These are phyloP conservation scores for Posidonia oceanica DNA, from an alignment of 116 monocot genomes.

Conservation along the genomic window DNA sequence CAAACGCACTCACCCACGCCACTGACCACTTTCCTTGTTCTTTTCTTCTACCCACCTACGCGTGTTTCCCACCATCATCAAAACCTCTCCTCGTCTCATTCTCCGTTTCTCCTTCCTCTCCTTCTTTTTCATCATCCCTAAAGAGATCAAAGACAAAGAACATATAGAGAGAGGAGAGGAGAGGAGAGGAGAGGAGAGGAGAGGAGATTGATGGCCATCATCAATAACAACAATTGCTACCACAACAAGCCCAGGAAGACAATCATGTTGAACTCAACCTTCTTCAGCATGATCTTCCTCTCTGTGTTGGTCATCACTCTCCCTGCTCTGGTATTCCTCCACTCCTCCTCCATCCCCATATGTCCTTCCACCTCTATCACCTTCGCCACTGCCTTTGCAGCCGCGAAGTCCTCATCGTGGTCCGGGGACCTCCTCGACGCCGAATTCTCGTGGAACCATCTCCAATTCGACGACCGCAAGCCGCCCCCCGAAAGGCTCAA, in stretches of 20 bases:
- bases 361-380: slow-evolving; percentile 1
- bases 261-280: slow-evolving; percentile 1
- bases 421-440: slow-evolving; percentile 58
- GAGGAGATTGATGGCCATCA: neutral
- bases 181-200: neutral
- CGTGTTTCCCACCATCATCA: too few relatives aligned
- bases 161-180: neutral
- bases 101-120: too few relatives aligned
- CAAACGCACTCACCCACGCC: too few relatives aligned
- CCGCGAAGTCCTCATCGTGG: slow-evolving; percentile 9
- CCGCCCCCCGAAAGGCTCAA: slow-evolving; percentile 35
- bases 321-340: slow-evolving; percentile 10
- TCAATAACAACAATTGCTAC: neutral
- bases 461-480: slow-evolving; percentile 16
- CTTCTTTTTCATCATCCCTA: too few relatives aligned
- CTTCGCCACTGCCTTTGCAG: neutral
- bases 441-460: slow-evolving; percentile 82
- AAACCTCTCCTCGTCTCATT: too few relatives aligned
- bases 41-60: too few relatives aligned
- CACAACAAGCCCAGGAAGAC: slow-evolving; percentile 9
- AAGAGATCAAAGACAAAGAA: too few relatives aligned
- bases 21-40: too few relatives aligned
- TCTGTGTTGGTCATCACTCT: slow-evolving; percentile 9
- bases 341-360: slow-evolving; percentile 1
- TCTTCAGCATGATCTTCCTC: slow-evolving; percentile 8